Conservation (phyloP, 1,284 basidiomycete species). For the Ganoderma leucocontextum region DNA sequence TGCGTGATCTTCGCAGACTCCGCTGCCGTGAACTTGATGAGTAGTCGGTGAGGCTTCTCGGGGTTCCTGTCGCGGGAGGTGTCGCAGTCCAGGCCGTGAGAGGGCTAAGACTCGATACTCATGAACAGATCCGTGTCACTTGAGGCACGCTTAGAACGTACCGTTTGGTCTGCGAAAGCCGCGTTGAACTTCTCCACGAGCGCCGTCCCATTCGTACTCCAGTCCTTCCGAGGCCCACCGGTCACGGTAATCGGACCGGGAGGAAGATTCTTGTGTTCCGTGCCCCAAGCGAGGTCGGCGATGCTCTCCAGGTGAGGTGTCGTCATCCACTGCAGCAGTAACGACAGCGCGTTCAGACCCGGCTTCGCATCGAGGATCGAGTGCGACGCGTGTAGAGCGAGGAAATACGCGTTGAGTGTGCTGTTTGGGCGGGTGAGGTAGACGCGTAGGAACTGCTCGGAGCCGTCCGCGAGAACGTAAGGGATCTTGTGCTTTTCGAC, state of each 20-base stretch:
- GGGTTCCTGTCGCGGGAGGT: not conserved
- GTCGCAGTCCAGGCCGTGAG: not conserved
- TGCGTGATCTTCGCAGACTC: conserved; percentile 1
- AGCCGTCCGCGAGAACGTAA: not conserved
- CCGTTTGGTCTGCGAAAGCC: not conserved
- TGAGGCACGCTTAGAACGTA: not conserved
- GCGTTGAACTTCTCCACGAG: not conserved
- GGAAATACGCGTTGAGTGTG: not conserved
- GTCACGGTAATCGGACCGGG: conserved; percentile 22
- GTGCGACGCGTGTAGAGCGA: not conserved
- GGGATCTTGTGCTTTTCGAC: not conserved
- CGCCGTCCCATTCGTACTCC: conserved; percentile 14
- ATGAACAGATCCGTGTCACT: not conserved
- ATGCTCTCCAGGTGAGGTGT: not conserved
- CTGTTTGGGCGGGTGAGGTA: not conserved
- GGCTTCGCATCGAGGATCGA: conserved; percentile 4
- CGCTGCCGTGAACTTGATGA: not conserved
- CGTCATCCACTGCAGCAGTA: not conserved
- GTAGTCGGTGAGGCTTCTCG: not conserved
- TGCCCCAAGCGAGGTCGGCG: conserved; percentile 19
- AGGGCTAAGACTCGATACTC: not conserved
- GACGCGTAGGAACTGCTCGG: conserved; percentile 2
- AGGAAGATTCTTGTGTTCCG: conserved; percentile 24
- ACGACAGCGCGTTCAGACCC: not conserved
- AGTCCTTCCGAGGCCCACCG: conserved; percentile 19